phyloP scores from a whole-genome alignment of 441 rosid species.

The Erysimum pusillum region DNA sequence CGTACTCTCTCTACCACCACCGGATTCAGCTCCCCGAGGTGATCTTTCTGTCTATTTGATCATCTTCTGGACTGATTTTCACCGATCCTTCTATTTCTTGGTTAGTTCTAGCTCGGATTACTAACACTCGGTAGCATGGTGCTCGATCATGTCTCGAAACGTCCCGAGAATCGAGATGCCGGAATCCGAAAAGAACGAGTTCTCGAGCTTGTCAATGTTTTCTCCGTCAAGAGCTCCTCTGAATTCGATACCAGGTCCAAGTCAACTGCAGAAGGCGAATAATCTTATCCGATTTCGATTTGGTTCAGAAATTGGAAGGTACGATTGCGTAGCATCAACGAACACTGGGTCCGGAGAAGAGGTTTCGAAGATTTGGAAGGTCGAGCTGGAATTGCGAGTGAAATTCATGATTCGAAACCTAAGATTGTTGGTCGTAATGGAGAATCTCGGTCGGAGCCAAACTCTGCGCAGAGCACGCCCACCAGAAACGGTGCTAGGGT shows the following conservation, averaged over 20 bases:
- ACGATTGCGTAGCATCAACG: constrained; percentile 42
- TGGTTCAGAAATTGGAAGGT: constrained; percentile 53
- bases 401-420: constrained; percentile 53
- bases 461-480: constrained; percentile 81
- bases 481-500: constrained; percentile 69
- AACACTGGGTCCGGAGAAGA: constrained; percentile 49
- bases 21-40: no score
- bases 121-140: constrained; percentile 22
- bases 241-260: constrained; percentile 81
- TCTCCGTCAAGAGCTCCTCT: constrained; percentile 86
- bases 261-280: constrained; percentile 58
- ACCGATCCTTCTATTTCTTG: no score
- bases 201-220: constrained; percentile 54
- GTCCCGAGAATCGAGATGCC: constrained; percentile 49
- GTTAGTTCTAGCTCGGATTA: no score
- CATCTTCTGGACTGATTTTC: constrained; percentile 9
- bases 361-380: constrained; percentile 48
- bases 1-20: no score
- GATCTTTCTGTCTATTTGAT: no score
- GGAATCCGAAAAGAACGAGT: constrained; percentile 75
- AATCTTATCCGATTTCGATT: constrained; percentile 51
- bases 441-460: constrained; percentile 68
- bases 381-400: constrained; percentile 37
- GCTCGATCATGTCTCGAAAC: constrained; percentile 48
- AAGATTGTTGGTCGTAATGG: constrained; percentile 58